Evolutionary conservation across 208 protist species (phyloP).

Genomic region (Wallacemonas sp.): DNA sequence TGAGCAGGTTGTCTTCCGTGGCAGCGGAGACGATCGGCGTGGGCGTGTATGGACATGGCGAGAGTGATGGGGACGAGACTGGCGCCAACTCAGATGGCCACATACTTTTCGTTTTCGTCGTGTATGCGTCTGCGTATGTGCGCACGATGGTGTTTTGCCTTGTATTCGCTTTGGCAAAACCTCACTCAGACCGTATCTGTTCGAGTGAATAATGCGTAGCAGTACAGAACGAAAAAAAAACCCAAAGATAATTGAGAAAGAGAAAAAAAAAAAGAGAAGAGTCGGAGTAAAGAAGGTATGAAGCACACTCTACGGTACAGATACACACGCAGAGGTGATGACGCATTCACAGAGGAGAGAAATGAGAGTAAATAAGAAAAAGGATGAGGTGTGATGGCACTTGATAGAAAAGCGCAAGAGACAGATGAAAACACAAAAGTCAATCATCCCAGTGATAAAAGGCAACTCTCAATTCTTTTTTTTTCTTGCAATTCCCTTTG

Average conservation of each 20-base stretch:
- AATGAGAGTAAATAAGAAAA: neutral
- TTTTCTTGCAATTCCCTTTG: too few relatives aligned
- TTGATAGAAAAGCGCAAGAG: too few relatives aligned
- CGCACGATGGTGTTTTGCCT: too few relatives aligned
- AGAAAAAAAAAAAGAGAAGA: conserved; percentile 10
- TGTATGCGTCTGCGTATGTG: too few relatives aligned
- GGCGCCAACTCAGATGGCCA: neutral
- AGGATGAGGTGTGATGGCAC: neutral
- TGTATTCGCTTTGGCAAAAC: too few relatives aligned
- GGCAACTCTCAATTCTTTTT: too few relatives aligned
- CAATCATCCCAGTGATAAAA: too few relatives aligned
- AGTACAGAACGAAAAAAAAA: too few relatives aligned
- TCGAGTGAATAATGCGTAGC: too few relatives aligned
- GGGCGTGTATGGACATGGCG: neutral
- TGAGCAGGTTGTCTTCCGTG: neutral
- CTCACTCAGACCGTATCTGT: too few relatives aligned
- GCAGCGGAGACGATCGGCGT: neutral
- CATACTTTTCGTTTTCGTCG: too few relatives aligned
- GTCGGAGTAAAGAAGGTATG: neutral
- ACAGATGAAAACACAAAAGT: too few relatives aligned
- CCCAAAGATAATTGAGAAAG: conserved; percentile 1
- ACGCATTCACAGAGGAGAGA: neutral
- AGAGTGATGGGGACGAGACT: neutral
- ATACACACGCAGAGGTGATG: neutral
- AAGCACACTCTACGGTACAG: neutral